These are phyloP conservation scores for Pseudonectria buxi DNA, from an alignment of 2,329 filamentous ascomycete species.

Conservation along the genomic window DNA sequence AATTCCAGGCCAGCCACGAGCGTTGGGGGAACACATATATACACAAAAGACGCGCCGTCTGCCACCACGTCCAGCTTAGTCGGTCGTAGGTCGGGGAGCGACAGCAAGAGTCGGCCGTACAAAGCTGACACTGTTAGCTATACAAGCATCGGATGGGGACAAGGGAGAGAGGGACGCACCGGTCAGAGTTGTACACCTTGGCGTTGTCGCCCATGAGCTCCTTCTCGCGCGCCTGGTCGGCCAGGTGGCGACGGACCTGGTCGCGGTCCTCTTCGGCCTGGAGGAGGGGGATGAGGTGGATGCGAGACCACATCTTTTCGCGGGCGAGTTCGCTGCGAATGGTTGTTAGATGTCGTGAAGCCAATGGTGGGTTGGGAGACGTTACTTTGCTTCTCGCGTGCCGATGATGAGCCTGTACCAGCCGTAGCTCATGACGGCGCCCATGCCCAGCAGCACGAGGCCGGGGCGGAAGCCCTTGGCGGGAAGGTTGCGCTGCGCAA, in stretches of 20 bases:
- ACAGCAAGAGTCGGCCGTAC: constrained; percentile 74
- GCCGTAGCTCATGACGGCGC: constrained; percentile 76
- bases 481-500: constrained; percentile 75
- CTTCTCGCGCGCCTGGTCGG: constrained; percentile 85
- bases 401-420: constrained; percentile 82
- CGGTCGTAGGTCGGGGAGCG: constrained; percentile 60
- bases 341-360: constrained; percentile 4
- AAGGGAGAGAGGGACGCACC: constrained; percentile 47
- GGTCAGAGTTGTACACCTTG: constrained; percentile 81
- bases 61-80: constrained; percentile 21
- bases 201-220: constrained; percentile 77
- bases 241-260: constrained; percentile 77
- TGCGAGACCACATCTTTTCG: constrained; percentile 97
- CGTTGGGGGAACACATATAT: background rate
- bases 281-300: constrained; percentile 86
- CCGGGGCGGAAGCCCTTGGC: constrained; percentile 82
- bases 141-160: background rate
- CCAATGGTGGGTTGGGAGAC: constrained; percentile 9
- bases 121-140: constrained; percentile 46
- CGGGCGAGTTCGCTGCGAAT: constrained; percentile 73
- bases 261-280: constrained; percentile 97
- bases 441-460: constrained; percentile 69
- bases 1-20: background rate
- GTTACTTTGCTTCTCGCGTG: constrained; percentile 86
- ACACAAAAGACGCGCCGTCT: background rate